phyloP scores from a whole-genome alignment of 768 basidiomycete genomes.

The Leccinum pellstonianum region DNA sequence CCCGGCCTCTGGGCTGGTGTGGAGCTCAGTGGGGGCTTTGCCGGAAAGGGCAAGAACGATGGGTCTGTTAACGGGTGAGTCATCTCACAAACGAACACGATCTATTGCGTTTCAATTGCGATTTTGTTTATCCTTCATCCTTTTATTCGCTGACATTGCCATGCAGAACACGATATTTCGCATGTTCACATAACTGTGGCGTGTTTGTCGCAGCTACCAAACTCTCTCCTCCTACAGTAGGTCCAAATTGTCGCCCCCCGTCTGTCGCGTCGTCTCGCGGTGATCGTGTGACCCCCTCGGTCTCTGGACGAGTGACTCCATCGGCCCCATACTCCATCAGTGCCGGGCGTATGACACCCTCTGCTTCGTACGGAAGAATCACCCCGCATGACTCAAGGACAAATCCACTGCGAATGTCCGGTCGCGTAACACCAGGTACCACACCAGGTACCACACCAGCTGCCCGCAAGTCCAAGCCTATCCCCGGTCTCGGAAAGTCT shows the following conservation, averaged over 20 bases:
- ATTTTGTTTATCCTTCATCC: neutral
- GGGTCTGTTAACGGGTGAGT: constrained; percentile 87
- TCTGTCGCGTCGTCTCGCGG: constrained; percentile 76
- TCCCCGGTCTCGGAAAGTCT: constrained; percentile 33
- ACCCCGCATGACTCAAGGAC: constrained; percentile 33
- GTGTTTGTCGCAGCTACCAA: constrained; percentile 87
- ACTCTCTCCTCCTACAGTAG: constrained; percentile 74
- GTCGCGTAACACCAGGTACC: constrained; percentile 47
- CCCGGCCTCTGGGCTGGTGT: constrained; percentile 92
- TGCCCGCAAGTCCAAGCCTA: constrained; percentile 32
- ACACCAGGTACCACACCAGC: constrained; percentile 43
- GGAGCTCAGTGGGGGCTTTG: constrained; percentile 80
- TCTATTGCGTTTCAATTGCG: neutral
- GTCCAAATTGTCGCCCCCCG: constrained; percentile 59
- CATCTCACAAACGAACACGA: neutral
- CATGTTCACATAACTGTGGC: constrained; percentile 81
- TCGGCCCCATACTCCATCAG: constrained; percentile 37
- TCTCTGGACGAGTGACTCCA: constrained; percentile 47
- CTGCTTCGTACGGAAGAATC: constrained; percentile 45
- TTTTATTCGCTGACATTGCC: constrained; percentile 11
- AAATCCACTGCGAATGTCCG: constrained; percentile 34
- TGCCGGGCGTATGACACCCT: constrained; percentile 58
- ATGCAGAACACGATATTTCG: constrained; percentile 76
- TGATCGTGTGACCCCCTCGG: constrained; percentile 44
- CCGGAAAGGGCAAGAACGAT: constrained; percentile 94